A percentile compares a stretch with the other conserved stretches of the same genome.
phyloP scores from a whole-genome alignment of 176 grass and related monocot species.

The Bromus sterilis region DNA sequence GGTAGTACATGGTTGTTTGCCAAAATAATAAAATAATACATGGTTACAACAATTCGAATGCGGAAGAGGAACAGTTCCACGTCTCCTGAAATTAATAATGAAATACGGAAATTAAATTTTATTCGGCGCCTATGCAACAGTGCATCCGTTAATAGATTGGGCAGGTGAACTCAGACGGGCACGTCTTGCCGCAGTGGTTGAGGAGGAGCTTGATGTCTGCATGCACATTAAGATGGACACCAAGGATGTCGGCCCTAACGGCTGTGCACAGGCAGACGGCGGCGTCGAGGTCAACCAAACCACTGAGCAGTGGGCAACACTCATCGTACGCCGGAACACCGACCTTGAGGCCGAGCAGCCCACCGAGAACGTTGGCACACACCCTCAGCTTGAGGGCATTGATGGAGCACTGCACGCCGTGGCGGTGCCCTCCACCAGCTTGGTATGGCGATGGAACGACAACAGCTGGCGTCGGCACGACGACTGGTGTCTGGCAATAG shows the following conservation, averaged over 20 bases:
- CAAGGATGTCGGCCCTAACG: slow-evolving; percentile 28
- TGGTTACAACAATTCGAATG: background rate
- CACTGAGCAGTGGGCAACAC: slow-evolving; percentile 20
- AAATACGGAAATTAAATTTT: background rate
- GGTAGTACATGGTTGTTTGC: background rate
- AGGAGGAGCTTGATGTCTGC: slow-evolving; percentile 22
- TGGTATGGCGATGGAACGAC: background rate
- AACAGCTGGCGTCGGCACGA: background rate
- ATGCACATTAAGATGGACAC: slow-evolving; percentile 16
- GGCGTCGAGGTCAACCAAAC: slow-evolving; percentile 27
- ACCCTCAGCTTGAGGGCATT: slow-evolving; percentile 10
- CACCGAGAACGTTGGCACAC: slow-evolving; percentile 8
- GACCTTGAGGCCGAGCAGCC: background rate
- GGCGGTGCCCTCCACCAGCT: background rate
- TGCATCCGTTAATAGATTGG: background rate
- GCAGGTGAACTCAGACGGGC: slow-evolving; percentile 9
- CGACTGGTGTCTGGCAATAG: background rate
- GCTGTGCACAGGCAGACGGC: slow-evolving; percentile 41
- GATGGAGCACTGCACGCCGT: background rate
- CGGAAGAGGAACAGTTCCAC: background rate
- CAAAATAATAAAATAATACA: background rate
- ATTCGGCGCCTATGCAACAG: background rate
- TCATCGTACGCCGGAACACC: background rate
- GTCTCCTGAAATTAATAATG: background rate
- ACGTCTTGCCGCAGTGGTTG: slow-evolving; percentile 16